These are phyloP conservation scores for Pythium chondricola DNA, from an alignment of 352 stramenopile species.

Conservation along the genomic window DNA sequence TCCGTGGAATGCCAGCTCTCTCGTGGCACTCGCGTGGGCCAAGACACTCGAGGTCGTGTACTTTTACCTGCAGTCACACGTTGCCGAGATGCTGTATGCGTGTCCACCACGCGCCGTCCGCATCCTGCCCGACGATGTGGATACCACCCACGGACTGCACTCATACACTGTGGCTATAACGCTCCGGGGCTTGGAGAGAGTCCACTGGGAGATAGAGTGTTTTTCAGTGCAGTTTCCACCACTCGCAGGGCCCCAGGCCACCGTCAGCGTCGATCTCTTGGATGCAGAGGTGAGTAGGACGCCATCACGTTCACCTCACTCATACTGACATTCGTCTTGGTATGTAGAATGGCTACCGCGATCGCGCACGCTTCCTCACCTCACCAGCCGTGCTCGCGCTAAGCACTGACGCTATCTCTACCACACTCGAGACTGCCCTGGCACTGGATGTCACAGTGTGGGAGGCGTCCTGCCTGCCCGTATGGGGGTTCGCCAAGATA, in stretches of 20 bases:
- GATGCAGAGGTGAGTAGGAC: conserved; percentile 26
- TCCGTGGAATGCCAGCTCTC: conserved; percentile 29
- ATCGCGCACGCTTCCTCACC: conserved; percentile 30
- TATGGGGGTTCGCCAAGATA: conserved; percentile 40
- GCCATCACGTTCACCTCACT: too few relatives aligned
- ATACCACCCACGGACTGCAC: conserved; percentile 33
- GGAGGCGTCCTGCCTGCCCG: conserved; percentile 34
- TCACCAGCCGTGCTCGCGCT: conserved; percentile 19
- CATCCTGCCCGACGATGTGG: conserved; percentile 31
- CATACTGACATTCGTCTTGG: too few relatives aligned
- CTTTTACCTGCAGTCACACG: conserved; percentile 45
- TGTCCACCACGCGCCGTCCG: conserved; percentile 25
- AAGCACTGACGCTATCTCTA: conserved; percentile 36
- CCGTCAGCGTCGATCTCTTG: conserved; percentile 26
- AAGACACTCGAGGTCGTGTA: conserved; percentile 31
- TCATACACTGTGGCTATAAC: conserved; percentile 43
- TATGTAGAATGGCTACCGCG: conserved; percentile 25
- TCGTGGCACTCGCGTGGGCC: conserved; percentile 48
- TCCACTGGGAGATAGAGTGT: conserved; percentile 48
- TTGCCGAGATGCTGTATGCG: conserved; percentile 38
- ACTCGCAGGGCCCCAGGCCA: neutral
- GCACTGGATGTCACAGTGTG: conserved; percentile 53
- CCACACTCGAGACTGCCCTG: conserved; percentile 29
- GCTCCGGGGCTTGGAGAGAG: conserved; percentile 31
- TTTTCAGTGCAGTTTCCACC: conserved; percentile 18